These are phyloP conservation scores for Samsoniella hepiali DNA, from an alignment of 2,329 filamentous ascomycete genomes.

Conservation along the genomic window DNA sequence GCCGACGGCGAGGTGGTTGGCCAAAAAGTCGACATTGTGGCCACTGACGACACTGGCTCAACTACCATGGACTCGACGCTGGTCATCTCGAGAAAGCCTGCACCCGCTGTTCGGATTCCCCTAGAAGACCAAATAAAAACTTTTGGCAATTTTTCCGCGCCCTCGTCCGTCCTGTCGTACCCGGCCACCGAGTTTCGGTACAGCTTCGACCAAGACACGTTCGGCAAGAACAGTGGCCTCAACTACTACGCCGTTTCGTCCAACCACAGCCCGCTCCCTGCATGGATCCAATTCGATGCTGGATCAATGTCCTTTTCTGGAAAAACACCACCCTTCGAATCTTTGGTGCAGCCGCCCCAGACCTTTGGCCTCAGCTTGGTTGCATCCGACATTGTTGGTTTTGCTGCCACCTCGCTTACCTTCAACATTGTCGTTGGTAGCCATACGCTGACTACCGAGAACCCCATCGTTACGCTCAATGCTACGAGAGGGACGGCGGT, in stretches of 20 bases:
- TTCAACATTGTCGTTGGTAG: constrained; percentile 72
- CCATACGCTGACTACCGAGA: constrained; percentile 64
- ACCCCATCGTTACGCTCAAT: constrained; percentile 55
- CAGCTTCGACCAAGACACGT: constrained; percentile 56
- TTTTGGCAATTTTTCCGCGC: constrained; percentile 59
- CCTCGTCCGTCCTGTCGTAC: constrained; percentile 55
- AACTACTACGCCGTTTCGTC: constrained; percentile 75
- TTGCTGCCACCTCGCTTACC: constrained; percentile 59
- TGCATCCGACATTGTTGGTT: constrained; percentile 77
- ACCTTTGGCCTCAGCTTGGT: constrained; percentile 69
- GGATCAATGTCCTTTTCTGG: constrained; percentile 65
- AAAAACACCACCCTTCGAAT: constrained; percentile 61
- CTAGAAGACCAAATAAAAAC: constrained; percentile 55
- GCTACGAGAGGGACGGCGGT: constrained; percentile 52
- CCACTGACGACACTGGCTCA: constrained; percentile 63
- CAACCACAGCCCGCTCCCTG: constrained; percentile 78
- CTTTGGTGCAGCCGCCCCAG: constrained; percentile 65
- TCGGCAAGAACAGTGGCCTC: constrained; percentile 53
- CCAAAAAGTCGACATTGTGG: constrained; percentile 62
- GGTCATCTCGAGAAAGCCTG: constrained; percentile 59
- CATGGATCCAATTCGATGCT: constrained; percentile 77
- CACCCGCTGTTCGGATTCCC: constrained; percentile 54
- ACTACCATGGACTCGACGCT: constrained; percentile 65
- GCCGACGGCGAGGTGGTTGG: constrained; percentile 52
- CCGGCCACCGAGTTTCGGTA: constrained; percentile 53